Evolutionary conservation across 768 basidiomycete genomes (phyloP), one percentile per base, ranked within the genome.

Genomic region (Suillus lakei): DNA sequence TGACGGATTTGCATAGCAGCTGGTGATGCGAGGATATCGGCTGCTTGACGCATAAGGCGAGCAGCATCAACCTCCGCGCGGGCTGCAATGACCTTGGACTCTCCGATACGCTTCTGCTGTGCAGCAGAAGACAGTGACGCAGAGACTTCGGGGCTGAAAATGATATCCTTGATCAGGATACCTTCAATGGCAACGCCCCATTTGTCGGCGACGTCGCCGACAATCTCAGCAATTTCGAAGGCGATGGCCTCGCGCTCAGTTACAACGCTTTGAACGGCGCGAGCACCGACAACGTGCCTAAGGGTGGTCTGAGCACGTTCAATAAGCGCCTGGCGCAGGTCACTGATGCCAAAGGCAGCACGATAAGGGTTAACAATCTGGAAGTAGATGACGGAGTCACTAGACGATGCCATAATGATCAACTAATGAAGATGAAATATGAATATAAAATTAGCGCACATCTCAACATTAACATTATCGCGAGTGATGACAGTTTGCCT

Each of bases 1-100:
- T 98, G 97, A 66, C 97, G 85, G 76, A 98, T 98, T 78, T 98
- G 96, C 95, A 98, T 98, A 62, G 97, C 97, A 26, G 97, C 96
- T 10, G 95, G 95, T 13, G 90, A 93, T 26, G 95, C 94, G 72
- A 95, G 82, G 72, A 97, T 98, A 78, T 98, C 96, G 61, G 96
- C 96, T 15, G 96, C 96, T 77, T 97, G 95, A 66, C 96, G 87
- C 96, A 98, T 98, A 76, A 98, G 87, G 71, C 94, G 87, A 32
- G 96, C 95, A 41, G 95, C 84, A 76, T 98, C 96, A 69, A 98
- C 96, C 81, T 98, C 96, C 16, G 96, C 97, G 65, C 95, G 88
- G 1, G 95, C 96, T 61, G 95, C 94, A 71, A 98, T 97, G 75
- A 97, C 93, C 80, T 98, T 98, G 73, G 89, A 90, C 81, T 99